These are phyloP conservation scores for Pseudogymnoascus sp. DNA, from an alignment of 2,329 filamentous ascomycete species.

Conservation along the genomic window DNA sequence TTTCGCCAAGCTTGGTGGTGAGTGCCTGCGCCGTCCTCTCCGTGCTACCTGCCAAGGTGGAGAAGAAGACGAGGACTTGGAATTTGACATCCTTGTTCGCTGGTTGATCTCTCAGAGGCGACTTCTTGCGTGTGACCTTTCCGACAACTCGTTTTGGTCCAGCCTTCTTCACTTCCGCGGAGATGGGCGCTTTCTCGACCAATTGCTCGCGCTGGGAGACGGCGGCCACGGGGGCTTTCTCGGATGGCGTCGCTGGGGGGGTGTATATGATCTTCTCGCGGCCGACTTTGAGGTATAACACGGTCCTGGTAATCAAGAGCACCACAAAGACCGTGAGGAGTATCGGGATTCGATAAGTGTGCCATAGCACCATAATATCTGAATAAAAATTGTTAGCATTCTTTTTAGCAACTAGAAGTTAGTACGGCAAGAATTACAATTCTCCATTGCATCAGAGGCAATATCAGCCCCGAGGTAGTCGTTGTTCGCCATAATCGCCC, in stretches of 20 bases:
- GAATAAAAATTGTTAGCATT: not conserved
- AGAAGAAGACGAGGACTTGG: conserved; percentile 79
- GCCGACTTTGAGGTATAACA: conserved; percentile 27
- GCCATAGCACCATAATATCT: conserved; percentile 34
- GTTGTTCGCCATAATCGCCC: conserved; percentile 1
- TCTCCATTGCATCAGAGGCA: not conserved
- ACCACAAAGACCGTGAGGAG: conserved; percentile 33
- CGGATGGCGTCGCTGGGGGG: conserved; percentile 19
- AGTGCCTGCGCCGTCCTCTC: conserved; percentile 64
- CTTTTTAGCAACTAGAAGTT: not conserved
- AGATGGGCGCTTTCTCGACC: not conserved
- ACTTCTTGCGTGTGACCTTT: conserved; percentile 24
- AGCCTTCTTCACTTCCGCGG: conserved; percentile 27
- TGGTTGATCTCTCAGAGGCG: conserved; percentile 26
- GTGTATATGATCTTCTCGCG: conserved; percentile 27
- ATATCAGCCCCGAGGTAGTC: not conserved
- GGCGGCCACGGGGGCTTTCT: conserved; percentile 15
- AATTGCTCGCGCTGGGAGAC: not conserved
- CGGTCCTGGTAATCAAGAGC: conserved; percentile 30
- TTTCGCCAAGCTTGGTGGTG: conserved; percentile 30
- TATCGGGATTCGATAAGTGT: conserved; percentile 38
- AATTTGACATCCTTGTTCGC: conserved; percentile 38
- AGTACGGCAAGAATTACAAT: not conserved
- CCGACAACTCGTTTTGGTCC: conserved; percentile 32
- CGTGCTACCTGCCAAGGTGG: conserved; percentile 78